These are phyloP conservation scores for Corylus avellana DNA, from an alignment of 306 rosid species.

Conservation along the genomic window DNA sequence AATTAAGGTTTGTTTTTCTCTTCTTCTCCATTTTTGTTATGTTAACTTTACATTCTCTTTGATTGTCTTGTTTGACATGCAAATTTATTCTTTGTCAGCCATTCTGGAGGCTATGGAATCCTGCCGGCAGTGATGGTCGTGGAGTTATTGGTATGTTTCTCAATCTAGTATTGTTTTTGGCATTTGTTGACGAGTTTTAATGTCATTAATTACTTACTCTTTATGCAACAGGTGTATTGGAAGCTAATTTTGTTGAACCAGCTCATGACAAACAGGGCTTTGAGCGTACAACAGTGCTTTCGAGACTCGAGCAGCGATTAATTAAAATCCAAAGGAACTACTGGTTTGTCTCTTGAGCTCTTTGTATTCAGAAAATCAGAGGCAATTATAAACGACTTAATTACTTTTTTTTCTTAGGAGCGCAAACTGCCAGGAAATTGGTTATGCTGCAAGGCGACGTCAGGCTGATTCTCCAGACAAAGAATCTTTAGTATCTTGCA, in stretches of 20 bases:
- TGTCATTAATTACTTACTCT: background rate
- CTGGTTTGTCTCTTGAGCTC: constrained; percentile 1
- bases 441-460: constrained; percentile 12
- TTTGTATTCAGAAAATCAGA: background rate
- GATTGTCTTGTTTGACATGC: background rate
- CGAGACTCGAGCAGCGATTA: constrained; percentile 8
- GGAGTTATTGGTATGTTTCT: constrained; percentile 22
- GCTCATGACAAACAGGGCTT: constrained; percentile 25
- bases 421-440: constrained; percentile 8
- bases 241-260: constrained; percentile 6
- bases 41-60: background rate
- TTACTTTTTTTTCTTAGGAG: background rate
- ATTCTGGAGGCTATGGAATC: constrained; percentile 26
- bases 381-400: too few relatives aligned
- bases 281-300: constrained; percentile 8
- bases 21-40: background rate
- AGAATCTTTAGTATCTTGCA: background rate
- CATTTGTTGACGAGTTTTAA: background rate
- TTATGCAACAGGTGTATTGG: constrained; percentile 13
- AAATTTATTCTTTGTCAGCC: constrained; percentile 1
- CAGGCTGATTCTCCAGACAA: background rate
- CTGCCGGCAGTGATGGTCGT: constrained; percentile 23
- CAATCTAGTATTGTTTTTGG: background rate
- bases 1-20: constrained; percentile 7
- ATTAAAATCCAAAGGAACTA: background rate